phyloP scores from a whole-genome alignment of 345 rosid species.

The Streptanthus diversifolius region DNA sequence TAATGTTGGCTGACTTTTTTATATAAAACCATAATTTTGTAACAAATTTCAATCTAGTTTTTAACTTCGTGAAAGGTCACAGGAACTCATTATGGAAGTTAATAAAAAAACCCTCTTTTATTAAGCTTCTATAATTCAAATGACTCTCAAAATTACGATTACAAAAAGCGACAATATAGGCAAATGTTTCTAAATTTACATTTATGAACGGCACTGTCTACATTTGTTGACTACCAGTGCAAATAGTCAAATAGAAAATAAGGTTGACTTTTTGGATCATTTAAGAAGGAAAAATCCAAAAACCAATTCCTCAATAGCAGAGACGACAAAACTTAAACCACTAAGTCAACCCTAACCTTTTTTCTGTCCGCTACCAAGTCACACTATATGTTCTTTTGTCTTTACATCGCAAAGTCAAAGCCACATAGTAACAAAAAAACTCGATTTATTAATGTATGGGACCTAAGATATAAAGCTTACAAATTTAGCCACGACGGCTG shows the following conservation, averaged over 20 bases:
- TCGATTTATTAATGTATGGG: conserved; percentile 19
- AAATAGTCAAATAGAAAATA: background rate
- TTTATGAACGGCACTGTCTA: background rate
- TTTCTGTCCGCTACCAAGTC: conserved; percentile 18
- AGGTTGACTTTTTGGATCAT: conserved; percentile 7
- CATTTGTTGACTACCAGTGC: background rate
- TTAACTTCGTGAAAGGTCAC: background rate
- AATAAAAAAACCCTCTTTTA: background rate
- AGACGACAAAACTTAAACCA: conserved; percentile 38
- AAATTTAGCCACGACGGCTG: conserved; percentile 21
- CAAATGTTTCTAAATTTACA: too few species aligned
- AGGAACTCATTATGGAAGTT: background rate
- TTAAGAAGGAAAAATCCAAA: background rate
- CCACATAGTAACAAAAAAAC: conserved; percentile 44
- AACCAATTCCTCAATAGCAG: conserved; percentile 5
- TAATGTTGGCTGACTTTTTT: background rate
- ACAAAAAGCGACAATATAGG: background rate
- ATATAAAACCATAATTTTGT: background rate
- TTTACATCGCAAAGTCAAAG: conserved; percentile 57
- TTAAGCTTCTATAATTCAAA: background rate
- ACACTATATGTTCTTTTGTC: conserved; percentile 19
- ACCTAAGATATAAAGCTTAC: conserved; percentile 8
- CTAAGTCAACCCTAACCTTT: conserved; percentile 49
- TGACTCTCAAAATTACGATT: background rate
- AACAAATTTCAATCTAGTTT: background rate